phyloP scores from a whole-genome alignment of 176 grass and related monocot species.

The Musa troglodytarum region DNA sequence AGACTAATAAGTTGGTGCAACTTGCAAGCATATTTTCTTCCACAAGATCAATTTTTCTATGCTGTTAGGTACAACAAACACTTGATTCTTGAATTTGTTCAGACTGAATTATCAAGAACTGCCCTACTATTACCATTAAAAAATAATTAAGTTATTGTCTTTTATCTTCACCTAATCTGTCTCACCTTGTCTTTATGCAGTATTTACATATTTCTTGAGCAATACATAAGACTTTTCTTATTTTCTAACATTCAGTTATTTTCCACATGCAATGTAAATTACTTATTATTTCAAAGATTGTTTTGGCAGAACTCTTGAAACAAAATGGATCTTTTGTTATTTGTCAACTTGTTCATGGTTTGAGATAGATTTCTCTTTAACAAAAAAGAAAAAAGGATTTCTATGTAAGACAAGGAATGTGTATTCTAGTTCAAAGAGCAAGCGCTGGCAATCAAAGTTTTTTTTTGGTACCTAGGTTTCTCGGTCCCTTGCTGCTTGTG shows the following conservation, averaged over 20 bases:
- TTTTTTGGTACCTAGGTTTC: conserved; percentile 58
- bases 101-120: too few relatives aligned
- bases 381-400: neutral
- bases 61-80: too few relatives aligned
- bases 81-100: too few relatives aligned
- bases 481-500: conserved; percentile 95
- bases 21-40: neutral
- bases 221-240: neutral
- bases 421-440: neutral
- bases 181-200: too few relatives aligned
- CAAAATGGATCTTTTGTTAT: neutral
- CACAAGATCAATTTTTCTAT: too few relatives aligned
- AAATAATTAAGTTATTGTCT: too few relatives aligned
- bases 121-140: too few relatives aligned
- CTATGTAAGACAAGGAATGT: neutral
- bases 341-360: neutral
- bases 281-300: neutral
- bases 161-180: too few relatives aligned
- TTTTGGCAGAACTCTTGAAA: neutral
- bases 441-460: neutral
- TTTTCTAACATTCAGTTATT: neutral
- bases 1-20: too few relatives aligned
- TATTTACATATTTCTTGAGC: too few relatives aligned
- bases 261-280: neutral
- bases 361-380: neutral